Base-by-base conservation (phyloP, 192 early-diverging fungal genomes). In the Coemansia guatemalensis region DNA sequence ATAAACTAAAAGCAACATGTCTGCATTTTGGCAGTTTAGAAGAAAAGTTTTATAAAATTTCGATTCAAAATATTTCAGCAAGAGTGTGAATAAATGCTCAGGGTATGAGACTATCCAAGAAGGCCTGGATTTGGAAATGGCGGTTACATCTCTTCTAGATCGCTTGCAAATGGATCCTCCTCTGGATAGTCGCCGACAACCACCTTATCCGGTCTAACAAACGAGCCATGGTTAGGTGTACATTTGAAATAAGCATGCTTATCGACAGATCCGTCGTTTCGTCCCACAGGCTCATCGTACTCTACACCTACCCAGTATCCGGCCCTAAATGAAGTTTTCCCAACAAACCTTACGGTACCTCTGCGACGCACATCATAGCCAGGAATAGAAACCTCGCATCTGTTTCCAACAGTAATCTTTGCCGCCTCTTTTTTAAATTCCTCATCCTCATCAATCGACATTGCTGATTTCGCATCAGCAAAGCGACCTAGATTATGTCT, bases 201-300 rank as follows among this genome's bases (percentile, higher is more conserved):
- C n/a, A 99, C 90, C 64, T 89, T 88, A 62, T 92, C 90, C 4
- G 97, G 95, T 12, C 95, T 83, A 12, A 97, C 91, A 79, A 97
- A 95, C 0, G 88, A 91, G 22, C 95, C 97, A 60, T 93, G 84
- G 6, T 89, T 88, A 22, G 79, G 64, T 8, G 82, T 74, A 65
- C 88, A 92, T 3, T 77, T 71, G 66, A 99, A 99, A 63, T 97
- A 99, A 8, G 39, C 56, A 18, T 78, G 81, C 9, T 91, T 92
- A 60, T 90, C 78, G 1, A 95, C 89, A 20, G 84, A 87, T 14
- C 97, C 97, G 75, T 96, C 83, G 72, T 99, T 90, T 73, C 95
- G 97, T 25, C 97, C 97, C 47, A 97, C 67, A 0, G 97, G 97
- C 66, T 99, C 97, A 60, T 99, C 97, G 59, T 94, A 96, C 65